Evolutionary conservation across 306 rosid genomes (phyloP), one percentile per base, ranked within the genome.

Genomic region (Corylus americana): DNA sequence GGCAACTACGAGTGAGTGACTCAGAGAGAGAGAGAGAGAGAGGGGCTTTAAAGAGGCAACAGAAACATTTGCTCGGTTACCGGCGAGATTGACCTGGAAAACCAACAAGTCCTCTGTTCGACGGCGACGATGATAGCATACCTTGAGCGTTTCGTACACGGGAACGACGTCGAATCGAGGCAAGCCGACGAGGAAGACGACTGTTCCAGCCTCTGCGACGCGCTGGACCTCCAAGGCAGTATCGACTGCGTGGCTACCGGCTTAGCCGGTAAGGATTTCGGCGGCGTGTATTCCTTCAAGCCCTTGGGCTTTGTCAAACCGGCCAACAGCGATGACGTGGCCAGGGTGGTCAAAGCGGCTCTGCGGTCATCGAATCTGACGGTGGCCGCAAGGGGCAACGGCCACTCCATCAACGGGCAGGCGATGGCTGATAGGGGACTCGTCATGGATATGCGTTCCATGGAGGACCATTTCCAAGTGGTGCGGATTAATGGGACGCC

Each of bases 371-470:
- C 93, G 10, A 82, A 79, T 73, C 89, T 91, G 20, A 93, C 98
- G 29, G 96, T 91, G n/a, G 96, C 99, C 0, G 96, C 99, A 0
- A 74, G 99, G 3, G 99, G 99, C 0, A 96, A 96, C 86, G 99
- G 98, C 35, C 99, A 96, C 91, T 96, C 97, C 3, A 93, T 96
- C 64, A 93, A 93, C 92, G 99, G 99, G 27, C 99, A 96, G 86
- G 96, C 98, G 54, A 90, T 96, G 99, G 92, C 96, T 1, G 88
- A 91, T 47, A 85, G 82, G 11, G 99, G 99, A 0, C 81, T 96
- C 4, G 93, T 96, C 73, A 55, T 96, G 35, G 97, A 96, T 90
- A 93, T 93, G 98, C 92, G 96, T 5, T 84, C 94, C 61, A 77
- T 89, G 86, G 91, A 79, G 67, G 86, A 83, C 61, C 67, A 70